Conservation (phyloP, 306 rosid species). For the Gastrolobium bilobum region DNA sequence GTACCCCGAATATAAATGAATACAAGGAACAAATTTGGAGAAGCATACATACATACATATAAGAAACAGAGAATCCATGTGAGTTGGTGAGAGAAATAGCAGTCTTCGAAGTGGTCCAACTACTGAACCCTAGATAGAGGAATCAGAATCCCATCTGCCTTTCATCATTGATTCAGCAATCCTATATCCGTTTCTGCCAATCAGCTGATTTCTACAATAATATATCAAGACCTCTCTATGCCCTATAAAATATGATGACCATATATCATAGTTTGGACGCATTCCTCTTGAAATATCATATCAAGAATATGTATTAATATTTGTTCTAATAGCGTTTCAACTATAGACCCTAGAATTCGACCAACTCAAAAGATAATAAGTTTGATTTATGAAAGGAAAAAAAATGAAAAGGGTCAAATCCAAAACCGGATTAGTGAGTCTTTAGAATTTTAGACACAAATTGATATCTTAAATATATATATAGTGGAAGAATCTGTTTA, state of each 20-base stretch:
- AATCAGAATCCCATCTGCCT: conserved; percentile 67
- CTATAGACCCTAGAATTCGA: no score
- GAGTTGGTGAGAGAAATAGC: conserved; percentile 58
- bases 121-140: conserved; percentile 59
- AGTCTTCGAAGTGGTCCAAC: conserved; percentile 65
- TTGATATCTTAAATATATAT: no score
- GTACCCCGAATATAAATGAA: conserved; percentile 32
- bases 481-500: no score
- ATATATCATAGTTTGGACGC: conserved; percentile 29
- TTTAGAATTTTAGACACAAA: no score
- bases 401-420: no score
- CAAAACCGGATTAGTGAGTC: no score
- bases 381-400: no score
- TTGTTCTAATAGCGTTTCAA: no score
- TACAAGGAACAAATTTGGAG: conserved; percentile 41
- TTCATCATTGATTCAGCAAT: conserved; percentile 74
- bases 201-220: conserved; percentile 52
- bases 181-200: conserved; percentile 66
- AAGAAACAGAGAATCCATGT: conserved; percentile 58
- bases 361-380: no score
- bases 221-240: conserved; percentile 43
- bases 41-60: conserved; percentile 23
- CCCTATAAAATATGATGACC: conserved; percentile 38
- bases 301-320: background rate
- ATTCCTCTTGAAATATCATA: conserved; percentile 36